Percentiles rank a stretch among this genome's conserved stretches.
Conservation (phyloP, 73 alveolate genomes). For the Paramecium biaurelia region DNA sequence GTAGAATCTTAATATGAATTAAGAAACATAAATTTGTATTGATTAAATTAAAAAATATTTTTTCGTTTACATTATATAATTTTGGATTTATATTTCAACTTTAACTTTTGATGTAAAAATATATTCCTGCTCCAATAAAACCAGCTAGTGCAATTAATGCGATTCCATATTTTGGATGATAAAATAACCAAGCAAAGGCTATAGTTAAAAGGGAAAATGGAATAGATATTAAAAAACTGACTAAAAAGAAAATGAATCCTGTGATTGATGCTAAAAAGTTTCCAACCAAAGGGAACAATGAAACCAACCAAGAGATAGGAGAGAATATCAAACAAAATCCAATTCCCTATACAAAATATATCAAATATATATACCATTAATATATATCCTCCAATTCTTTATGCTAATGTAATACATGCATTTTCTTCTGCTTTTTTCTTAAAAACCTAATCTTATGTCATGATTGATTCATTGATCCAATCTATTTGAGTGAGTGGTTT, state of each 20-base stretch:
- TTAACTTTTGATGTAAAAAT: background rate
- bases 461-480: background rate
- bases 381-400: background rate
- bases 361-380: background rate
- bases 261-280: background rate
- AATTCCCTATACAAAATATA: background rate
- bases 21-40: too few relatives aligned
- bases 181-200: background rate
- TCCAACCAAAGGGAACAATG: background rate
- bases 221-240: background rate
- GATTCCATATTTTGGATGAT: slow-evolving; percentile 15
- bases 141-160: background rate
- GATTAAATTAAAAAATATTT: too few relatives aligned
- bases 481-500: background rate
- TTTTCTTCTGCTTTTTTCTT: background rate
- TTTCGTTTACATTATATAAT: too few relatives aligned
- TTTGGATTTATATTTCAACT: too few relatives aligned
- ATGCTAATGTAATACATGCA: background rate
- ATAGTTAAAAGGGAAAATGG: background rate
- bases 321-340: background rate
- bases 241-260: background rate
- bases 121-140: background rate
- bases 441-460: background rate
- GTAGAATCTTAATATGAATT: too few relatives aligned
- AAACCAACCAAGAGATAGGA: background rate